Conservation (phyloP, 75 land plant species). For the Chamaecyparis obtusa region DNA sequence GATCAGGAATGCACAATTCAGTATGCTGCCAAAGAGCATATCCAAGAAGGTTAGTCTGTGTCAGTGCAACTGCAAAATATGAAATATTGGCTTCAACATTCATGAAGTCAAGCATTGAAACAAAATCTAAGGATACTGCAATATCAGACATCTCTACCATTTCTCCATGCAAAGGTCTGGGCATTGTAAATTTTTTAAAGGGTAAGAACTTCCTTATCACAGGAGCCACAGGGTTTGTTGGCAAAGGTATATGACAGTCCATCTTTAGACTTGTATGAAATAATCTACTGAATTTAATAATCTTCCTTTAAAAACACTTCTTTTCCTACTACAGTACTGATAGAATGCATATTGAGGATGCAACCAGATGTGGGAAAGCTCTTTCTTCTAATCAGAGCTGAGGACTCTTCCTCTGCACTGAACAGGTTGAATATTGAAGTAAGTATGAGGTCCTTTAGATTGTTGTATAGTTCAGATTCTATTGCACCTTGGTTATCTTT, state of each 20-base stretch:
- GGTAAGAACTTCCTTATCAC: conserved; percentile 40
- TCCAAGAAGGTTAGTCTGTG: too few species aligned
- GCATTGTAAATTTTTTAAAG: conserved; percentile 28
- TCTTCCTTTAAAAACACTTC: not conserved
- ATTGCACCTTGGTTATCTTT: not conserved
- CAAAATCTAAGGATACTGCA: not conserved
- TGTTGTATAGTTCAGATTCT: not conserved
- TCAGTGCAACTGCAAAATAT: not conserved
- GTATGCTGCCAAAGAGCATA: not conserved
- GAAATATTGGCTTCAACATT: not conserved
- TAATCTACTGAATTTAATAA: not conserved
- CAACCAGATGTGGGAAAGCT: conserved; percentile 46
- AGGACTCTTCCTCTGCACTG: conserved; percentile 43
- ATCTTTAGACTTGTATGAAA: not conserved
- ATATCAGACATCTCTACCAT: not conserved
- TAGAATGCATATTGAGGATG: conserved; percentile 44
- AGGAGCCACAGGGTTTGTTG: conserved; percentile 48
- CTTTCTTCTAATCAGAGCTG: conserved; percentile 64
- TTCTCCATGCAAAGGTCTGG: conserved; percentile 1
- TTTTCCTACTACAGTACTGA: conserved; percentile 20
- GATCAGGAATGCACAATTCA: not conserved
- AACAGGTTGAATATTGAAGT: conserved; percentile 27
- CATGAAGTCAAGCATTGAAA: not conserved
- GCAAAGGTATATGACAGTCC: conserved; percentile 23
- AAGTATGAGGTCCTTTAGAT: not conserved